Base-by-base conservation (phyloP, 1,284 basidiomycete species). In the Tetrapyrgos nigripes region DNA sequence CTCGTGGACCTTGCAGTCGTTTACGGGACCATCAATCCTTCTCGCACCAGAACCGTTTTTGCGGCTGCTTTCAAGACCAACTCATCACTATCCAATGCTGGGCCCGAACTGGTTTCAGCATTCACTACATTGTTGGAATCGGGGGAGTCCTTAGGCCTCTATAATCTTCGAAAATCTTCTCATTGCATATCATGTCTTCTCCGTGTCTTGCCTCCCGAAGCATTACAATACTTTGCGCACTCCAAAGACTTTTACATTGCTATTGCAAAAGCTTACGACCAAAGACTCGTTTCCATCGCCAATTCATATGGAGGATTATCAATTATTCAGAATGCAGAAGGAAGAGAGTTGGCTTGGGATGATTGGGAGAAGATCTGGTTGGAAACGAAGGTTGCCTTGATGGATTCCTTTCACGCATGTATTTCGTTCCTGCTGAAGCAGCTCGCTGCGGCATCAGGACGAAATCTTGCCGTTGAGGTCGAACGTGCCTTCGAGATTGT, bases 311-410 rank as follows among this genome's bases (percentile, higher is more conserved):
- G 89, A 1, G 87, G 86, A 9, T 66, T 83, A 10, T 68, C 73
- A 10, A 65, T 78, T 4, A 67, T 79, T 4, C 60, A 70, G 14
- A 62, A 65, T 31, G 29, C 62, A 37, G 58, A 63, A 17, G 56
- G 70, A 37, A 73, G 74, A 51, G 71, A 76, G 19, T 17, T 17
- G 6, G 28, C 19, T 13, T 70, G 80, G 17, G 85, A 87, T 64
- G 82, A 89, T 49, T 91, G 88, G 88, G 84, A 89, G 62, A 77
- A 75, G 21, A 79, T 89, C 47, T 88, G 85, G 81, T 75, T 91
- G 3, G 83, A 87, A 57, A 87, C 87, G 6, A 92, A 92, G 73
- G 84, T 88, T 5, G 81, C 84, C n/a, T 72, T 92, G 19, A 70
- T 92, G 24, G 89, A 92, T 63, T 70, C 79, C 13, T 88, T 90